Conservation (phyloP, 2,329 filamentous ascomycete genomes). For the Aspergillus brasiliensis region DNA sequence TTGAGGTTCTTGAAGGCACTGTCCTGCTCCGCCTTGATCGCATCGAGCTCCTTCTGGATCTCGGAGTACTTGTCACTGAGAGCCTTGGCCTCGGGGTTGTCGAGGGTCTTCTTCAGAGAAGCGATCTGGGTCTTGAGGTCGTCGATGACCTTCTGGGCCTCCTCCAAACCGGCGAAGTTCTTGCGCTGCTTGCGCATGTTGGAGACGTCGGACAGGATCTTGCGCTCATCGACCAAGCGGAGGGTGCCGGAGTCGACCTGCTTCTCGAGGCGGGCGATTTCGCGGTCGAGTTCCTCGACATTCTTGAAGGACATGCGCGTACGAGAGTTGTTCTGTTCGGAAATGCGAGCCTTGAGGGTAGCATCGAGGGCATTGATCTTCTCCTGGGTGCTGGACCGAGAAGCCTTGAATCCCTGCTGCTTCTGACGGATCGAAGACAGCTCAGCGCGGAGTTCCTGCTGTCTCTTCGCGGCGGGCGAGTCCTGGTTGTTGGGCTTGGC, state of each 20-base stretch:
- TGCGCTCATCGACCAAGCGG: slow-evolving; percentile 97
- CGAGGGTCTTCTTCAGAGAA: slow-evolving; percentile 82
- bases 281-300: slow-evolving; percentile 80
- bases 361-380: slow-evolving; percentile 92
- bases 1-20: slow-evolving; percentile 87
- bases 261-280: slow-evolving; percentile 78
- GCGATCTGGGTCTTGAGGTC: slow-evolving; percentile 84
- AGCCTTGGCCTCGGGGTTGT: slow-evolving; percentile 88
- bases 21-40: slow-evolving; percentile 90
- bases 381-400: slow-evolving; percentile 75
- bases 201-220: slow-evolving; percentile 80
- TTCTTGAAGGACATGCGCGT: slow-evolving; percentile 82
- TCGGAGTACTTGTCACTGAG: slow-evolving; percentile 82
- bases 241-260: slow-evolving; percentile 86
- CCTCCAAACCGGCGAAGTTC: slow-evolving; percentile 82
- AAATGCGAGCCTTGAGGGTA: slow-evolving; percentile 79
- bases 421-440: slow-evolving; percentile 81
- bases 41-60: slow-evolving; percentile 84
- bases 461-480: slow-evolving; percentile 76
- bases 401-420: slow-evolving; percentile 84
- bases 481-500: slow-evolving; percentile 81
- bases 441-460: slow-evolving; percentile 81
- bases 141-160: slow-evolving; percentile 84
- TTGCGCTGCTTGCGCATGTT: slow-evolving; percentile 86
- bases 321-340: slow-evolving; percentile 83